Evolutionary conservation across 176 grass and related monocot species (phyloP).

Genomic region (Urochloa ruziziensis): DNA sequence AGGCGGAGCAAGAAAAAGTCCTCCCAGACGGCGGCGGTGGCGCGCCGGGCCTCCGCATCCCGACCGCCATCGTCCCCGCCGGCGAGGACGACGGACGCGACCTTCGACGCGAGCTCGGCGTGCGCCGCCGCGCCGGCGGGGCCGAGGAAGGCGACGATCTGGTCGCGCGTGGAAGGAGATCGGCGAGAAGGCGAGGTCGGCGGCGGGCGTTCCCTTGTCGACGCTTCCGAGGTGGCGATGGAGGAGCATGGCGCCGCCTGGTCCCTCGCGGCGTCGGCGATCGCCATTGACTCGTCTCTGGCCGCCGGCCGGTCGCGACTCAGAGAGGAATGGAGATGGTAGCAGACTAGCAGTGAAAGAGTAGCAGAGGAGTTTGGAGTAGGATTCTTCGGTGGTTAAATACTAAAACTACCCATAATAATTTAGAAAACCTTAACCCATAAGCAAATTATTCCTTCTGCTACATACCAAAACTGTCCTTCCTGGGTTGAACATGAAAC

Average conservation of each 20-base stretch:
- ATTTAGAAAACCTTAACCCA: no score
- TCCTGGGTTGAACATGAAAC: no score
- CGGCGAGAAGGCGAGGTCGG: neutral
- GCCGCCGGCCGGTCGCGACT: no score
- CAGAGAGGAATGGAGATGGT: no score
- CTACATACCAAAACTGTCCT: no score
- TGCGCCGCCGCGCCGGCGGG: neutral
- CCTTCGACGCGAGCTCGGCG: neutral
- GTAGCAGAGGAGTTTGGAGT: no score
- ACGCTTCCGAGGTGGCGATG: neutral
- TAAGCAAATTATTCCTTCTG: no score
- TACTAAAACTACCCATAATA: no score
- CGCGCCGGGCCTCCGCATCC: neutral
- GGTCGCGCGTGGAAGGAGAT: conserved; percentile 6
- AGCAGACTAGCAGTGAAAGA: no score
- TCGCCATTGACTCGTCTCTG: neutral
- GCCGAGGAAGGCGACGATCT: neutral
- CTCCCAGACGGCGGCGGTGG: neutral
- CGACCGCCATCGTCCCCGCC: neutral
- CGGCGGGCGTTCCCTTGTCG: neutral
- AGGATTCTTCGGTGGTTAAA: no score
- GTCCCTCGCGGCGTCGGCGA: neutral
- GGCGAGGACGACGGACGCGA: conserved; percentile 15
- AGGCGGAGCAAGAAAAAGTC: neutral
- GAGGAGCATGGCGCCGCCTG: neutral